Evolutionary conservation across 768 basidiomycete species (phyloP).

Genomic region (Boletus rufocinnamomeus): DNA sequence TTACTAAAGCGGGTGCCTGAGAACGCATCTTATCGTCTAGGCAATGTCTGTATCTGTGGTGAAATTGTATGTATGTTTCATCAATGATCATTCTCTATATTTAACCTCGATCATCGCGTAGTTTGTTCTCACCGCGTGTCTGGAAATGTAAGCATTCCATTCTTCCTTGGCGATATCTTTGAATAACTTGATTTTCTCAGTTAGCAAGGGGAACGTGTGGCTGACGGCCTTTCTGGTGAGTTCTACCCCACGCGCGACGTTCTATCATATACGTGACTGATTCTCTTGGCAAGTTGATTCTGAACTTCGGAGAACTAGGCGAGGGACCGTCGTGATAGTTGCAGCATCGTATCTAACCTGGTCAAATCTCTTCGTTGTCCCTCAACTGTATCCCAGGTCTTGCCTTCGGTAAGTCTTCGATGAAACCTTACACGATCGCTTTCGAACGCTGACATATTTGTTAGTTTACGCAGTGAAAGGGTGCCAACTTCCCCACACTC

Average conservation of each 20-base stretch:
- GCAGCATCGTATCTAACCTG: background rate
- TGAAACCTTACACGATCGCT: background rate
- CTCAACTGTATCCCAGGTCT: conserved; percentile 29
- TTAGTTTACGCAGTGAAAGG: conserved; percentile 47
- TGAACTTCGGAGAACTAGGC: conserved; percentile 55
- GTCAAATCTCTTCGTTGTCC: conserved; percentile 4
- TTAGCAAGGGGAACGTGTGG: conserved; percentile 53
- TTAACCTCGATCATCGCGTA: conserved; percentile 22
- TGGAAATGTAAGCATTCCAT: conserved; percentile 54
- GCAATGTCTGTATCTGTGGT: conserved; percentile 54
- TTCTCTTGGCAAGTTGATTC: conserved; percentile 38
- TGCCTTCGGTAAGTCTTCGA: conserved; percentile 39
- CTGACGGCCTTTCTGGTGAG: conserved; percentile 51
- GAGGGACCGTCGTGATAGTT: conserved; percentile 13
- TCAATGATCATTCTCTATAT: background rate
- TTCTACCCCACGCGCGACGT: background rate
- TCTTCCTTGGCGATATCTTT: background rate
- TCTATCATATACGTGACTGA: background rate
- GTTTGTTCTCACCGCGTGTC: conserved; percentile 59
- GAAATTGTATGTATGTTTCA: conserved; percentile 45
- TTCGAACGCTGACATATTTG: conserved; percentile 7
- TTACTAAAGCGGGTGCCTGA: conserved; percentile 13
- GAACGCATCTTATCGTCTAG: conserved; percentile 30
- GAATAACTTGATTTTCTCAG: conserved; percentile 33
- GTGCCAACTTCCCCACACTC: conserved; percentile 32